Evolutionary conservation across 2,329 filamentous ascomycete genomes (phyloP).

Genomic region (Helotiales sp.): DNA sequence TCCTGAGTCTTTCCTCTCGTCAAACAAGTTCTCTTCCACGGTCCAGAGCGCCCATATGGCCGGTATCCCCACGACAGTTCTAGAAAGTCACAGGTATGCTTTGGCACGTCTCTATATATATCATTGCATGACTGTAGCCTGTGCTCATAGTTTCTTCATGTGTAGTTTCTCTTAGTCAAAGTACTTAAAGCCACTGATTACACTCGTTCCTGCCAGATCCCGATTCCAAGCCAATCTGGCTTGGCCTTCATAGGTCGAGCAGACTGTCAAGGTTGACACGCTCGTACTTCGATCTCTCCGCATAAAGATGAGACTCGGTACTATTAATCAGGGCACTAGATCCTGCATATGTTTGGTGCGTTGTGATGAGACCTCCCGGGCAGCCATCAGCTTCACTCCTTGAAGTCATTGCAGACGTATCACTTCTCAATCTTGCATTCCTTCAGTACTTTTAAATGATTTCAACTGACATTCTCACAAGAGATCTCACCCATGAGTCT

Average conservation of each 20-base stretch:
- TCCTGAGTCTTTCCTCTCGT: neutral
- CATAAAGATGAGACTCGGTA: neutral
- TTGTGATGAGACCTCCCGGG: neutral
- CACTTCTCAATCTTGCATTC: neutral
- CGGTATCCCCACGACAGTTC: too few species aligned
- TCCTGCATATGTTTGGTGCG: neutral
- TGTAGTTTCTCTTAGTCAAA: too few species aligned
- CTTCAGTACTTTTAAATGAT: neutral
- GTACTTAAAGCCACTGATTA: too few species aligned
- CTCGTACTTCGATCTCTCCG: neutral
- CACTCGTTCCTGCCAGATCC: too few species aligned
- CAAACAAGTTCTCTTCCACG: neutral
- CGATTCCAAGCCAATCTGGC: too few species aligned
- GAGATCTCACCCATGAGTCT: neutral
- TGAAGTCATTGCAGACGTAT: neutral
- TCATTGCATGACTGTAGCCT: too few species aligned
- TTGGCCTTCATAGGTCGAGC: too few species aligned
- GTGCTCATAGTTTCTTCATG: too few species aligned
- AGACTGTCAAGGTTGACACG: neutral
- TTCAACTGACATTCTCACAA: neutral
- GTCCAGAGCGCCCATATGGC: too few species aligned
- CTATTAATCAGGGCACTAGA: neutral
- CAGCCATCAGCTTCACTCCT: neutral
- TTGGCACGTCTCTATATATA: too few species aligned
- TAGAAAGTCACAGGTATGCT: too few species aligned